Conservation (phyloP, 2,329 filamentous ascomycete species). For the Emydomyces testavorans region DNA sequence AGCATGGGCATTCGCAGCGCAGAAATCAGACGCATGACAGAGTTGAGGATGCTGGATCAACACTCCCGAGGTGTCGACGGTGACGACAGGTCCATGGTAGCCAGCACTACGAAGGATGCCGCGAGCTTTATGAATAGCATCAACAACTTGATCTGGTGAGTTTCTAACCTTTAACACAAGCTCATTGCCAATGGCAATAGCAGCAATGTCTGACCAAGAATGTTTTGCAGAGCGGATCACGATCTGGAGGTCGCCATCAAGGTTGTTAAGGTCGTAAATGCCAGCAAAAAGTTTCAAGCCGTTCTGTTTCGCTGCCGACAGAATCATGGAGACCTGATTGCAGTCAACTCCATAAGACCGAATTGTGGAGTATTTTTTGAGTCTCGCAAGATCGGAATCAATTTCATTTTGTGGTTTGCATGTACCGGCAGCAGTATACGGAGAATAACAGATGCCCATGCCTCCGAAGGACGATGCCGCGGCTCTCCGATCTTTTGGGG, state of each 20-base stretch:
- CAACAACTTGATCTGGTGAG: slow-evolving; percentile 42
- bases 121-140: slow-evolving; percentile 49
- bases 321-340: slow-evolving; percentile 54
- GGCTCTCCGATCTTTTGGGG: neutral
- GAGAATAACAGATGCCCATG: slow-evolving; percentile 47
- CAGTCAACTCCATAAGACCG: slow-evolving; percentile 76
- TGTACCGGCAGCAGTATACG: slow-evolving; percentile 44
- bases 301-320: slow-evolving; percentile 51
- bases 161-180: slow-evolving; percentile 54
- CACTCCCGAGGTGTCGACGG: slow-evolving; percentile 66
- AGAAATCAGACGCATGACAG: slow-evolving; percentile 64
- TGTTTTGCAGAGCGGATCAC: slow-evolving; percentile 50
- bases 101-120: slow-evolving; percentile 48
- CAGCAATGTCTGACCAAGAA: slow-evolving; percentile 59
- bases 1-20: slow-evolving; percentile 69
- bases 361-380: slow-evolving; percentile 51
- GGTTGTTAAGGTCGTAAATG: slow-evolving; percentile 52
- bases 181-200: slow-evolving; percentile 71
- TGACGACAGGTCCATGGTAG: slow-evolving; percentile 62
- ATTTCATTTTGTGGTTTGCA: slow-evolving; percentile 60
- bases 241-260: slow-evolving; percentile 46
- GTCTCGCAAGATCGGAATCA: slow-evolving; percentile 49
- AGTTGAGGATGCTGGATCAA: slow-evolving; percentile 55
- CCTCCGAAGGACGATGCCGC: slow-evolving; percentile 12
- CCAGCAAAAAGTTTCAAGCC: slow-evolving; percentile 63